Conservation (phyloP, 768 basidiomycete genomes). For the Sutorius australiensis region DNA sequence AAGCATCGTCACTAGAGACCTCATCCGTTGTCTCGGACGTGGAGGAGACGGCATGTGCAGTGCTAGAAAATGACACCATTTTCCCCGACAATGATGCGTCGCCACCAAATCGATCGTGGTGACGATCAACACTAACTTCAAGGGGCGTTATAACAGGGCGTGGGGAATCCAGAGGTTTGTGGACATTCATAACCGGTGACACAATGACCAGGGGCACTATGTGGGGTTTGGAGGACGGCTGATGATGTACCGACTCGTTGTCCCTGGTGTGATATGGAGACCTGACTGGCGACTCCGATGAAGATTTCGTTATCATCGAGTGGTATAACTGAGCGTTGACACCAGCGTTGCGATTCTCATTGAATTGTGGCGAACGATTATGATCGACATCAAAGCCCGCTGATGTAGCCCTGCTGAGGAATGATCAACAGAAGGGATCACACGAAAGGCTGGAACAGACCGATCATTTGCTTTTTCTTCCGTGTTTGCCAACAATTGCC, state of each 20-base stretch:
- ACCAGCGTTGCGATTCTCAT: background rate
- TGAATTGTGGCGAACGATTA: background rate
- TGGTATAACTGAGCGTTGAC: background rate
- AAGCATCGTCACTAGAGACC: background rate
- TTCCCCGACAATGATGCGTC: background rate
- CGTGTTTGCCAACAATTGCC: background rate
- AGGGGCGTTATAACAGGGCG: background rate
- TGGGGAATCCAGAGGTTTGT: background rate
- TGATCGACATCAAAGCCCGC: background rate
- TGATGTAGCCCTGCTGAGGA: slow-evolving; percentile 2
- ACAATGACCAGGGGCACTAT: background rate
- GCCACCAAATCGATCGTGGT: background rate
- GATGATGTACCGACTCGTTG: background rate
- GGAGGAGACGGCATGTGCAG: background rate
- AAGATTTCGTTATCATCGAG: background rate
- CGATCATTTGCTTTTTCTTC: background rate
- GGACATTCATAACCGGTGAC: background rate
- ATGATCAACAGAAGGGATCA: background rate
- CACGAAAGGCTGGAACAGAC: slow-evolving; percentile 8
- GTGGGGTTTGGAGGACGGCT: background rate
- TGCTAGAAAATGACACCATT: background rate
- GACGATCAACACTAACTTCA: background rate
- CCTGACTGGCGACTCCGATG: background rate
- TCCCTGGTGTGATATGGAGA: background rate
- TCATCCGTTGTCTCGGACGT: background rate